A percentile compares a stretch with the other conserved stretches of the same genome.
Conservation (phyloP, 192 early-diverging fungal genomes). For the Entomortierella lignicola region DNA sequence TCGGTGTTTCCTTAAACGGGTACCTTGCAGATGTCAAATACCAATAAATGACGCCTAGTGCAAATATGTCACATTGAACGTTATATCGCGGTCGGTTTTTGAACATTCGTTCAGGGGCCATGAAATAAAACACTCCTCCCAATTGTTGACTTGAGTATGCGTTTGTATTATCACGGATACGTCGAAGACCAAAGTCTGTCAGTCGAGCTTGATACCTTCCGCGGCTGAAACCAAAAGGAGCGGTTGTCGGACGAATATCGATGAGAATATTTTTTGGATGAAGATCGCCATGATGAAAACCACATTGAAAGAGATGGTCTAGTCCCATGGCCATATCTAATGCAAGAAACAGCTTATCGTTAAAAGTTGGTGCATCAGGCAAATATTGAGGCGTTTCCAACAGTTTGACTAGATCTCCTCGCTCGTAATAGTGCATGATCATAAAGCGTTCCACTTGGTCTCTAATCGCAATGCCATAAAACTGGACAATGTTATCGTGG, state of each 20-base stretch:
- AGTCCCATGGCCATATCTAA: slow-evolving; percentile 41
- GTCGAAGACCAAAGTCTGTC: slow-evolving; percentile 51
- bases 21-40: slow-evolving; percentile 39
- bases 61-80: slow-evolving; percentile 46
- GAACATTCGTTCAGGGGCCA: slow-evolving; percentile 48
- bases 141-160: slow-evolving; percentile 48
- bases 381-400: neutral
- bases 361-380: slow-evolving; percentile 19
- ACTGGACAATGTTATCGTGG: slow-evolving; percentile 47
- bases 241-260: slow-evolving; percentile 13
- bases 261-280: slow-evolving; percentile 52
- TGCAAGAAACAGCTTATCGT: slow-evolving; percentile 42
- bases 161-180: slow-evolving; percentile 35
- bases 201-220: slow-evolving; percentile 33
- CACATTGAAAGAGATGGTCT: slow-evolving; percentile 42
- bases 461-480: slow-evolving; percentile 27
- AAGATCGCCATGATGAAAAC: slow-evolving; percentile 49
- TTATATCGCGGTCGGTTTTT: slow-evolving; percentile 45
- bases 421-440: slow-evolving; percentile 49
- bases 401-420: slow-evolving; percentile 36
- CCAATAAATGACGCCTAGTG: slow-evolving; percentile 50
- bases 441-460: slow-evolving; percentile 23
- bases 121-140: slow-evolving; percentile 49
- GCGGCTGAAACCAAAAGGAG: neutral
- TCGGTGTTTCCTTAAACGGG: slow-evolving; percentile 34